Evolutionary conservation across 768 basidiomycete species (phyloP), one percentile per base, ranked within the genome.

Genomic region (Suillus alpinus): DNA sequence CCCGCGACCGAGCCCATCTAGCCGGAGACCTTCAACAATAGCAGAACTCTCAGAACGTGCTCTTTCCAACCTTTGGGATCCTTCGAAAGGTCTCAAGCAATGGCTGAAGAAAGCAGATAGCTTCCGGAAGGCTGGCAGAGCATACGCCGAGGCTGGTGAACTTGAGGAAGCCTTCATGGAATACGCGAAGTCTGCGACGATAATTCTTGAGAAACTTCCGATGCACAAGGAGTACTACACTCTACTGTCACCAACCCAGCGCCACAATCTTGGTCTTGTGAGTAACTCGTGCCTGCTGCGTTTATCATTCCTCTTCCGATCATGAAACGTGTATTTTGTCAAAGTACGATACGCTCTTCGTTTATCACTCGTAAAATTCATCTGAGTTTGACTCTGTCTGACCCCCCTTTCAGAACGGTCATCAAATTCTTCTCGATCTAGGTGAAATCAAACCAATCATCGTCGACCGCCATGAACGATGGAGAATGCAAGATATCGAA

Each of bases 131-230:
- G 79, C 80, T 20, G 88, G 82, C 32, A 83, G 81, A 63, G 74
- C 74, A 26, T 75, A 74, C 65, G 72, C 74, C 1, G 77, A 80
- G 39, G 74, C 76, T 20, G 81, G 81, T 1, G 86, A 93, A 69
- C 75, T 86, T 52, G 88, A 92, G 69, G 76, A 73, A n/a, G 88
- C 87, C 1, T 93, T 92, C 71, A 78, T 92, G 18, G 80, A 85
- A 62, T 84, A 83, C 55, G 91, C 91, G 3, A 84, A 80, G 62
- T 88, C 91, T 9, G 90, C 90, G 0, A 91, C 88, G 1, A 76
- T 93, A 60, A 88, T 92, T 6, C 81, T 91, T 12, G 90, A 94
- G 76, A 87, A 83, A 64, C 76, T 94, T n/a, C 91, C 91, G 0
- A 75, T 77, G 1, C 92, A 93, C 74, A 76, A 80, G 57, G 86